A percentile compares a stretch with the other conserved stretches of the same genome.
phyloP scores from a whole-genome alignment of 202 grass and related monocot genomes.

The Miscanthus sacchariflorus region DNA sequence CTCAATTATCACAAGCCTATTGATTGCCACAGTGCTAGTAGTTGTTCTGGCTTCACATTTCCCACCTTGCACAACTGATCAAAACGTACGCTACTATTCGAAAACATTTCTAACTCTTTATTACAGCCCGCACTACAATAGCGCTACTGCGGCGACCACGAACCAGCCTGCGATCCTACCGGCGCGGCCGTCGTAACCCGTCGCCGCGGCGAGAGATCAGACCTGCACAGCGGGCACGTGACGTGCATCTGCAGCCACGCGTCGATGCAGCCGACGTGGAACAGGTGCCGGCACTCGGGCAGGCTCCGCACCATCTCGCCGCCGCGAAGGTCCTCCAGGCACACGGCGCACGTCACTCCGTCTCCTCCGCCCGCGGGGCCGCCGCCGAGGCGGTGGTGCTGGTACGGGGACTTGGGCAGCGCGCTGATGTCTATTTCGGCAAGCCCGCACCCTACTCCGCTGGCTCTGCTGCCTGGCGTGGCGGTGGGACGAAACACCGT shows the following conservation, averaged over 20 bases:
- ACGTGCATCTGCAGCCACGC: slow-evolving; percentile 13
- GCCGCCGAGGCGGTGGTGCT: background rate
- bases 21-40: too few relatives aligned
- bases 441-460: background rate
- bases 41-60: background rate
- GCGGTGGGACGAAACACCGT: background rate
- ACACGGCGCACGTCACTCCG: slow-evolving; percentile 41
- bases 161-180: background rate
- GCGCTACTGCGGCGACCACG: background rate
- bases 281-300: slow-evolving; percentile 15
- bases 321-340: slow-evolving; percentile 42
- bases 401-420: slow-evolving; percentile 41
- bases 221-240: slow-evolving; percentile 23
- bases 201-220: background rate
- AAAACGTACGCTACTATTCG: background rate
- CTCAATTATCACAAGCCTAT: too few relatives aligned
- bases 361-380: background rate
- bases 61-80: background rate
- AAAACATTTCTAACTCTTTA: background rate
- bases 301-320: slow-evolving; percentile 50
- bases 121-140: background rate
- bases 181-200: background rate
- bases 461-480: background rate
- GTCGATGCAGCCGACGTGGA: slow-evolving; percentile 25
- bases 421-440: background rate